Percentiles rank a stretch among this genome's conserved stretches.
These are phyloP conservation scores for Ceratocystis papillata DNA, from an alignment of 2,329 filamentous ascomycete species.

Conservation along the genomic window DNA sequence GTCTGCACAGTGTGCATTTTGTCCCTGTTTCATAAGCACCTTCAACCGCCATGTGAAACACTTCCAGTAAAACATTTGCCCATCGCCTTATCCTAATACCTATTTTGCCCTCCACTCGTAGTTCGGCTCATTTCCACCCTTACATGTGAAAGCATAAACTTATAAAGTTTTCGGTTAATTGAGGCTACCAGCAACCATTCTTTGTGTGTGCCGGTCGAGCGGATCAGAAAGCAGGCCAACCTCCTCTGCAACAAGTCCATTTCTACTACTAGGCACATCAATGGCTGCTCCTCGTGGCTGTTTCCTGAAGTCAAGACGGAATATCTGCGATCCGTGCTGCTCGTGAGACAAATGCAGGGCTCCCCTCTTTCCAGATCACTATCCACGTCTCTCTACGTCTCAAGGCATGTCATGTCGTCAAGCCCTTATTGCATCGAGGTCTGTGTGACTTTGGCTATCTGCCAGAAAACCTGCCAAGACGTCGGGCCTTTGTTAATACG, in stretches of 20 bases:
- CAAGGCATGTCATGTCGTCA: not conserved
- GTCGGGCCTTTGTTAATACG: not conserved
- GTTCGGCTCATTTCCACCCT: not conserved
- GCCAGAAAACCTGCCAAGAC: not conserved
- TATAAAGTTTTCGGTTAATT: too few relatives aligned
- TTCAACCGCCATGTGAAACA: conserved; percentile 1
- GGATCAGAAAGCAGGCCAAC: not conserved
- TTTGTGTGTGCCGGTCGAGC: not conserved
- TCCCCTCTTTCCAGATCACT: not conserved
- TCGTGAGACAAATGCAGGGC: not conserved
- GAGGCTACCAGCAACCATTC: not conserved
- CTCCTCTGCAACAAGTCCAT: not conserved
- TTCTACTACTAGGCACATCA: not conserved
- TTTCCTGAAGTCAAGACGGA: not conserved
- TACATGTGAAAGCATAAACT: not conserved
- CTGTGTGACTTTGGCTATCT: not conserved
- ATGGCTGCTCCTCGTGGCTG: not conserved
- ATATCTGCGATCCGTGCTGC: not conserved
- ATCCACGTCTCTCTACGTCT: too few relatives aligned
- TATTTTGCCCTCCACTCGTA: not conserved
- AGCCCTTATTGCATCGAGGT: not conserved
- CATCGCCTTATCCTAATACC: not conserved
- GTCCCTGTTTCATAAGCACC: conserved; percentile 13
- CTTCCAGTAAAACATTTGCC: not conserved
- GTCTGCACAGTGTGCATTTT: conserved; percentile 19